A percentile compares a stretch with the other conserved stretches of the same genome.
These are phyloP conservation scores for Mycosphaerelloides madeirae DNA, from an alignment of 2,329 filamentous ascomycete species.

Conservation along the genomic window DNA sequence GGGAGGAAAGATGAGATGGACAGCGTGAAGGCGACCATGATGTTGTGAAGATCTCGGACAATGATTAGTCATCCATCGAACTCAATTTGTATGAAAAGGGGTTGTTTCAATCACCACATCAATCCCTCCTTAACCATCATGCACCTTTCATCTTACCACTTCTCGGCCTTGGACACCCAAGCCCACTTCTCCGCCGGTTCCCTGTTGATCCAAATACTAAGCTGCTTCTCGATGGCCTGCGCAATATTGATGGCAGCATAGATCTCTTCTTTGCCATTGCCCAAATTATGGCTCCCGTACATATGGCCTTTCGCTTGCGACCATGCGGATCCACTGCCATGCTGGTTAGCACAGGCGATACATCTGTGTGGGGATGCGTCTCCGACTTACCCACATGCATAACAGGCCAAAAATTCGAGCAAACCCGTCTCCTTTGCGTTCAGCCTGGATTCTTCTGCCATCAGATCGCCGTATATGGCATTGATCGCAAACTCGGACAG, in stretches of 20 bases:
- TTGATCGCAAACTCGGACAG: conserved; percentile 18
- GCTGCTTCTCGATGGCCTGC: conserved; percentile 14
- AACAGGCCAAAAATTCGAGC: conserved; percentile 20
- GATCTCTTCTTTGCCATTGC: conserved; percentile 17
- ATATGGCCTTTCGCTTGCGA: conserved; percentile 20
- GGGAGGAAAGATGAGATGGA: background rate
- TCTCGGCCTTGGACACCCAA: conserved; percentile 15
- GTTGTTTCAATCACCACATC: too few species aligned
- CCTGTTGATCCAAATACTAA: conserved; percentile 10
- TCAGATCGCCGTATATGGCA: conserved; percentile 18
- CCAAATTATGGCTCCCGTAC: conserved; percentile 18
- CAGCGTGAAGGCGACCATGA: too few species aligned
- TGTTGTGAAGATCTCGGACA: too few species aligned
- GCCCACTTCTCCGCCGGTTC: conserved; percentile 15
- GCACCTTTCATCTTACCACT: conserved; percentile 15
- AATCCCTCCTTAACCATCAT: too few species aligned
- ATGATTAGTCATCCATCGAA: too few species aligned
- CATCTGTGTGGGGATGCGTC: background rate
- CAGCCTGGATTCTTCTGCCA: conserved; percentile 16
- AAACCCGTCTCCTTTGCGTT: conserved; percentile 18
- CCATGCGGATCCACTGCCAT: conserved; percentile 11
- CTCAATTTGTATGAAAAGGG: too few species aligned
- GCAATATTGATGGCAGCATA: conserved; percentile 16
- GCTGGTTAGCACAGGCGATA: background rate
- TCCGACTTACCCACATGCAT: conserved; percentile 15